phyloP scores from a whole-genome alignment of 345 rosid species.

The Dipteronia sinensis region DNA sequence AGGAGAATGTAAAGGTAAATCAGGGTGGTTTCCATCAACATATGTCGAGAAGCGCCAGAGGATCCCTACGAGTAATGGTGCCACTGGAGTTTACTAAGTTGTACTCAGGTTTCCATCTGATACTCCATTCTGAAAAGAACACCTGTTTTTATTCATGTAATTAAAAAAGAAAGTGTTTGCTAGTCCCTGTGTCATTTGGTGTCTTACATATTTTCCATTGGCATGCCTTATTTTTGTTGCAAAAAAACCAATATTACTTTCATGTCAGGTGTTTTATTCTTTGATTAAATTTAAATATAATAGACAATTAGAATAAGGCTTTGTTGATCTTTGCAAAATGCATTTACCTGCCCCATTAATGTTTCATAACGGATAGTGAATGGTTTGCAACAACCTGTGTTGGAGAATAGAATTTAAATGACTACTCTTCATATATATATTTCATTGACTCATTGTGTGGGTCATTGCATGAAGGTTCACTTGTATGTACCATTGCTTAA shows the following conservation, averaged over 20 bases:
- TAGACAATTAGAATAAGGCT: not conserved
- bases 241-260: not conserved
- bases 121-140: not conserved
- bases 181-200: not conserved
- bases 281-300: slow-evolving; percentile 7
- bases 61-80: slow-evolving; percentile 55
- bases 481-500: not conserved
- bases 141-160: not conserved
- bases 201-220: not conserved
- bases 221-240: slow-evolving; percentile 7
- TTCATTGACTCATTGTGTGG: not conserved
- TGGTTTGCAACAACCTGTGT: not conserved
- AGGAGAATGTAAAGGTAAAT: slow-evolving; percentile 93
- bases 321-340: not conserved
- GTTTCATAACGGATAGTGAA: not conserved
- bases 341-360: not conserved
- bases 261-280: not conserved
- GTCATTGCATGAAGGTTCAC: not conserved
- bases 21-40: slow-evolving; percentile 95
- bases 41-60: slow-evolving; percentile 88
- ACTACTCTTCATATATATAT: no score
- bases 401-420: not conserved
- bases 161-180: not conserved
- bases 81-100: slow-evolving; percentile 46
- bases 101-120: slow-evolving; percentile 1